Conservation (phyloP, 164 flowering plant genomes). For the Magnolia sinica region DNA sequence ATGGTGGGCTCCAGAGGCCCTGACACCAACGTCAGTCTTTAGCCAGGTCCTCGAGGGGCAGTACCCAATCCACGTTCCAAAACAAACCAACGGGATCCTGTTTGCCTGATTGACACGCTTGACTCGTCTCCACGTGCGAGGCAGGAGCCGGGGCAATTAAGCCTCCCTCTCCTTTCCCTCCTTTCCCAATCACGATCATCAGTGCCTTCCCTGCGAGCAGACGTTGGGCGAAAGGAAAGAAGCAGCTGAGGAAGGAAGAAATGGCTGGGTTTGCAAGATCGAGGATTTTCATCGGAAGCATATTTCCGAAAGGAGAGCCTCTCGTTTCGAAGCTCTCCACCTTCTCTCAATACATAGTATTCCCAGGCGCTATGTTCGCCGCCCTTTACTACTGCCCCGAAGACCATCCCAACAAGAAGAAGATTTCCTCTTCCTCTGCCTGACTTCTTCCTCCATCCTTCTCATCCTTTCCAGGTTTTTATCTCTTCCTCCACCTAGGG, state of each 20-base stretch:
- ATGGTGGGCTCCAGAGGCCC: too few species aligned
- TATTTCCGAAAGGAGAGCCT: neutral
- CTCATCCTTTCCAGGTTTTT: neutral
- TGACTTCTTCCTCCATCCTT: neutral
- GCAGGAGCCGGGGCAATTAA: too few species aligned
- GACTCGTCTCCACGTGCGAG: too few species aligned
- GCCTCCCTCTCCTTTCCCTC: neutral
- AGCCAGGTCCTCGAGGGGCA: too few species aligned
- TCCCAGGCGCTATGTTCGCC: neutral
- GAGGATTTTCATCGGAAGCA: neutral
- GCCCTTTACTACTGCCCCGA: neutral
- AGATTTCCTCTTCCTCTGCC: neutral
- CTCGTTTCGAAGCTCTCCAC: neutral
- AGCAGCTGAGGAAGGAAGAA: neutral
- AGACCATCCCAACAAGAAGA: neutral
- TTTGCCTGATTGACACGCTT: too few species aligned
- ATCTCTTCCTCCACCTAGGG: neutral
- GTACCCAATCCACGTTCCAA: neutral
- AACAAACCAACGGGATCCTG: too few species aligned
- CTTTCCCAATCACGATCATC: slow-evolving; percentile 23
- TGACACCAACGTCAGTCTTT: too few species aligned
- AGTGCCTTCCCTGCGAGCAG: too few species aligned
- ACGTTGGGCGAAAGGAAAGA: neutral
- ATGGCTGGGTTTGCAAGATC: neutral
- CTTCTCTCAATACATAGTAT: neutral